Conservation (phyloP, 805 yeast species). For the Wickerhamiella spandovensis region DNA sequence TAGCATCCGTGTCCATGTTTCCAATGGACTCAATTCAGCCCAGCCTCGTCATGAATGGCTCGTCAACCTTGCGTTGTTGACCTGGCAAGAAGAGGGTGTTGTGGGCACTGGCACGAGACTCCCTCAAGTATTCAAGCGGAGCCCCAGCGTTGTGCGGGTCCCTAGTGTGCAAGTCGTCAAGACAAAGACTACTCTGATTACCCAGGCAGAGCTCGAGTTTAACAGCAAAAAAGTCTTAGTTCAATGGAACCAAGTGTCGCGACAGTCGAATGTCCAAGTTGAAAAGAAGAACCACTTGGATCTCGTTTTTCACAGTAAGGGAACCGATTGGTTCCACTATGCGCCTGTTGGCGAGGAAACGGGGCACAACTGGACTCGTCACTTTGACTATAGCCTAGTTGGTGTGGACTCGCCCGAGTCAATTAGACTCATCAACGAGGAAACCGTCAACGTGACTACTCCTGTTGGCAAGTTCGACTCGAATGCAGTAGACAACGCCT, state of each 20-base stretch:
- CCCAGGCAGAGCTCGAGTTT: not conserved
- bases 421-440: not conserved
- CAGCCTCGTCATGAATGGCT: conserved; percentile 20
- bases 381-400: not conserved
- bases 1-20: conserved; percentile 40
- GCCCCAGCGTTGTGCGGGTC: conserved; percentile 3
- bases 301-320: not conserved
- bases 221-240: not conserved
- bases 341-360: not conserved
- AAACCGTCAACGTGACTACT: not conserved
- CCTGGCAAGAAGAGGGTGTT: conserved; percentile 19
- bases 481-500: not conserved
- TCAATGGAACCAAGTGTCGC: not conserved
- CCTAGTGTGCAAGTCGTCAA: not conserved
- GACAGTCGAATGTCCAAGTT: not conserved
- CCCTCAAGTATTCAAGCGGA: not conserved
- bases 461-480: not conserved
- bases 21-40: conserved; percentile 9
- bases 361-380: not conserved
- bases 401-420: not conserved
- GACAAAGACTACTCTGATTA: not conserved
- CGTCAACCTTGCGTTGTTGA: conserved; percentile 20
- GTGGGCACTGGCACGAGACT: conserved; percentile 16
- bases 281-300: not conserved
- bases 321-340: not conserved